Base-by-base conservation (phyloP, 2,329 filamentous ascomycete genomes). In the Mariannaea elegans region DNA sequence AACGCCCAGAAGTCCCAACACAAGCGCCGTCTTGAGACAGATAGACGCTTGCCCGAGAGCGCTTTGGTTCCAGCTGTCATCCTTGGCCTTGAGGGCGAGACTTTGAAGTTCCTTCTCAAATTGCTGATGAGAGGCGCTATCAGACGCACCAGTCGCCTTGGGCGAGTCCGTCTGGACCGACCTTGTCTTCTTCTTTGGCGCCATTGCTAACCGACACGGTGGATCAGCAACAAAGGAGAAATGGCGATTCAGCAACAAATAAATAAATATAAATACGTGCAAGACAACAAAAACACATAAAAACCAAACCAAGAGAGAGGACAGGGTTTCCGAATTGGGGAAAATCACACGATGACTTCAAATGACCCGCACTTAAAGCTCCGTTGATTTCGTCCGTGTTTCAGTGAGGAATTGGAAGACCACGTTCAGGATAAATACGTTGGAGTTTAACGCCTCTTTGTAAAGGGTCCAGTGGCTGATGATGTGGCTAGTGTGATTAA, bases 51-150 rank as follows among this genome's bases (percentile, higher is more conserved):
- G 81, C 14, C 75, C 72, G 9, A 65, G 50, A 13, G 73, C 56
- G 62, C 74, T 75, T 23, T 73, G 77, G 49, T 66, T 61, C 65
- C 70, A 71, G 1, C 72, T 71, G 61, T 76, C 68, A 23, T 63
- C 62, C 48, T 70, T 71, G 39, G 77, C 75, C 65, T 83, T 82
- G 36, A 72, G 70, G 7, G 84, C 83, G 12, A 87, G 79, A 32
- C 76, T 69, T 64, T 81, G 77, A 54, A 87, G 81, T 66, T 87
- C 84, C 58, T 76, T 76, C 67, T 86, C 83, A 67, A 86, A 86
- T 47, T 77, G 77, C 60, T 84, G 77, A n/a, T 81, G 80, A 4
- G 81, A 82, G 69, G 82, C 78, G 36, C 77, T 68, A 51, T 73
- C 63, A 13, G 72, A 58, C 59, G 65, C 52, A 56, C 56, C 64